Evolutionary conservation across 805 yeast species (phyloP).

Genomic region (Pichia pseudocactophila): DNA sequence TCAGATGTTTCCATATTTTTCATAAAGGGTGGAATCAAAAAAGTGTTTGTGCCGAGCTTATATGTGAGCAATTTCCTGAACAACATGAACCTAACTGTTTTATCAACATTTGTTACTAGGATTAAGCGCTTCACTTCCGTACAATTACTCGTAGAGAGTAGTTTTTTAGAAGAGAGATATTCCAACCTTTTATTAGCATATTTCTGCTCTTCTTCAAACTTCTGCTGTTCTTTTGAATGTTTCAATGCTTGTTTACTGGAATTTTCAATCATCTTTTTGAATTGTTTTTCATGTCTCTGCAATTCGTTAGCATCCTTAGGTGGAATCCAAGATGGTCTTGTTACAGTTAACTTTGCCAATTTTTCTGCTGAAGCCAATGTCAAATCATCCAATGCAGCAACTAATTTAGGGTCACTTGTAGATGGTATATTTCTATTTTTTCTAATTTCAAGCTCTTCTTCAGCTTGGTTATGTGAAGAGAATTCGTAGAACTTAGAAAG

Average conservation of each 20-base stretch:
- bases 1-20: background rate
- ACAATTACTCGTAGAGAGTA: constrained; percentile 22
- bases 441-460: constrained; percentile 31
- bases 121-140: constrained; percentile 27
- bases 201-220: constrained; percentile 24
- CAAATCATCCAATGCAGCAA: constrained; percentile 42
- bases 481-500: constrained; percentile 34
- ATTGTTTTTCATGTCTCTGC: constrained; percentile 47
- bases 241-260: constrained; percentile 26
- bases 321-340: constrained; percentile 67
- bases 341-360: constrained; percentile 41
- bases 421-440: constrained; percentile 3
- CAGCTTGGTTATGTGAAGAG: constrained; percentile 29
- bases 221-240: constrained; percentile 26
- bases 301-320: constrained; percentile 50
- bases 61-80: constrained; percentile 15
- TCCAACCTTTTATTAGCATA: constrained; percentile 28
- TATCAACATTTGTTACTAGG: constrained; percentile 25
- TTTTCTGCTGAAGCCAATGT: constrained; percentile 54
- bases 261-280: constrained; percentile 30
- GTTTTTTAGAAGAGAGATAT: constrained; percentile 22
- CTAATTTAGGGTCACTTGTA: constrained; percentile 18
- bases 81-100: constrained; percentile 14
- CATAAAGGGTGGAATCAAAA: constrained; percentile 4
- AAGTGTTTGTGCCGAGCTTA: constrained; percentile 2